Evolutionary conservation across 2,329 filamentous ascomycete species (phyloP).

Genomic region (Alternaria alternata): DNA sequence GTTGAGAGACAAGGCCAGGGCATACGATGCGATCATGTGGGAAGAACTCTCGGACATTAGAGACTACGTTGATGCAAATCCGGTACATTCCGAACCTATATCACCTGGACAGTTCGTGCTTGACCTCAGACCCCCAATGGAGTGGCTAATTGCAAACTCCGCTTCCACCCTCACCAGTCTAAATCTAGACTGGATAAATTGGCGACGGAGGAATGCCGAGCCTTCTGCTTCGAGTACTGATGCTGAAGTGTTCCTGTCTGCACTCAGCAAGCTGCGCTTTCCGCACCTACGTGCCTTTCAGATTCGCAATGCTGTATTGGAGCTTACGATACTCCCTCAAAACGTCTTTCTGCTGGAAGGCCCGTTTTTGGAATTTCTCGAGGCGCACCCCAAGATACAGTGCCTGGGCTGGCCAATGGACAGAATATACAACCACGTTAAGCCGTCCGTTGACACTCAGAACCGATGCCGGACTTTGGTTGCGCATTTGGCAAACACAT

Average conservation of each 20-base stretch:
- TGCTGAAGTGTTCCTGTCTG: conserved; percentile 27
- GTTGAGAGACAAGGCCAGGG: conserved; percentile 26
- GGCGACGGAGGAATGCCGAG: conserved; percentile 32
- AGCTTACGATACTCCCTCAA: conserved; percentile 46
- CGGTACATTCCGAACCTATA: conserved; percentile 9
- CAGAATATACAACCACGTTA: conserved; percentile 52
- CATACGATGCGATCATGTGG: conserved; percentile 40
- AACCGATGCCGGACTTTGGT: conserved; percentile 44
- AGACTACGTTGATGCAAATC: conserved; percentile 28
- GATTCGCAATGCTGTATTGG: conserved; percentile 54
- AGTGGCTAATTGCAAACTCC: conserved; percentile 30
- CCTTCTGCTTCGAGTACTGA: conserved; percentile 8
- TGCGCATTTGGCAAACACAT: conserved; percentile 49
- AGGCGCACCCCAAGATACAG: conserved; percentile 54
- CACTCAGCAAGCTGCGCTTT: conserved; percentile 51
- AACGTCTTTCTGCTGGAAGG: conserved; percentile 50
- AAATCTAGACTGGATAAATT: conserved; percentile 48
- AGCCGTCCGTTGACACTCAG: conserved; percentile 32
- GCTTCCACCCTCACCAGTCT: conserved; percentile 42
- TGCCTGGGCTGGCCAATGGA: conserved; percentile 59
- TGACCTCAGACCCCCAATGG: conserved; percentile 20
- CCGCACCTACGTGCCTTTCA: conserved; percentile 57
- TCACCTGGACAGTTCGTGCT: neutral
- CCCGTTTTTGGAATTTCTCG: conserved; percentile 54
- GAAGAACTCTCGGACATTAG: conserved; percentile 33